A percentile compares a stretch with the other conserved stretches of the same genome.
phyloP scores from a whole-genome alignment of 768 basidiomycete genomes.

The Mycena latifolia region DNA sequence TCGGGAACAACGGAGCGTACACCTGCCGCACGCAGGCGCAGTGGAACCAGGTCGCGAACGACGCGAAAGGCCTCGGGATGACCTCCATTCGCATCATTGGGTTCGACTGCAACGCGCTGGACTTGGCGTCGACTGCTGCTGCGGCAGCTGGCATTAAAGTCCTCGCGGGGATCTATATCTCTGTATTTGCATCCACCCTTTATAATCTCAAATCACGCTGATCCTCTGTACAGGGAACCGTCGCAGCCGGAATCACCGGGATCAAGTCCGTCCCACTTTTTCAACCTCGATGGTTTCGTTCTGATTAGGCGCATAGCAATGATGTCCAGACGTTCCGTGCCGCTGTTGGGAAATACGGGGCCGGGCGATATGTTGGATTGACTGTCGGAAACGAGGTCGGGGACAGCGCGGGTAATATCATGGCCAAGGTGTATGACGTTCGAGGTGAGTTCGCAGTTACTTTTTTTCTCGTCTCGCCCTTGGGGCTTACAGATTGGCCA shows the following conservation, averaged over 20 bases:
- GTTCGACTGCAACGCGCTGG: conserved; percentile 53
- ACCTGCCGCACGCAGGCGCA: conserved; percentile 51
- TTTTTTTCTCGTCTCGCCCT: background rate
- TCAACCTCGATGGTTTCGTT: conserved; percentile 36
- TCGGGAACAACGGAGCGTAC: conserved; percentile 43
- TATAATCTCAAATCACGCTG: background rate
- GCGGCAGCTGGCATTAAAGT: conserved; percentile 45
- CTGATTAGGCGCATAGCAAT: conserved; percentile 38
- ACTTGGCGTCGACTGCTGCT: conserved; percentile 50
- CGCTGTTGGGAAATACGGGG: conserved; percentile 48
- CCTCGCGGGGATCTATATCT: conserved; percentile 43
- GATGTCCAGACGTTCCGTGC: conserved; percentile 42
- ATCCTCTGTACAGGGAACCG: background rate
- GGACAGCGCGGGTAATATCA: conserved; percentile 48
- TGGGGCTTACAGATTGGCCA: background rate
- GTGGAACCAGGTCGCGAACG: conserved; percentile 49
- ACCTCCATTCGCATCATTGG: conserved; percentile 49
- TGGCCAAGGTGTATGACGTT: conserved; percentile 48
- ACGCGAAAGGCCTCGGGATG: conserved; percentile 48
- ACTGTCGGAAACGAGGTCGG: conserved; percentile 54
- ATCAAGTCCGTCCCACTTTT: background rate
- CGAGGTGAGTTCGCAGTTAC: conserved; percentile 40
- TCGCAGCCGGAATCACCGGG: background rate
- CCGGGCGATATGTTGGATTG: conserved; percentile 48
- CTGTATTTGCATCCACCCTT: background rate